These are phyloP conservation scores for Pseudogymnoascus sp. DNA, from an alignment of 2,329 filamentous ascomycete genomes.

Conservation along the genomic window DNA sequence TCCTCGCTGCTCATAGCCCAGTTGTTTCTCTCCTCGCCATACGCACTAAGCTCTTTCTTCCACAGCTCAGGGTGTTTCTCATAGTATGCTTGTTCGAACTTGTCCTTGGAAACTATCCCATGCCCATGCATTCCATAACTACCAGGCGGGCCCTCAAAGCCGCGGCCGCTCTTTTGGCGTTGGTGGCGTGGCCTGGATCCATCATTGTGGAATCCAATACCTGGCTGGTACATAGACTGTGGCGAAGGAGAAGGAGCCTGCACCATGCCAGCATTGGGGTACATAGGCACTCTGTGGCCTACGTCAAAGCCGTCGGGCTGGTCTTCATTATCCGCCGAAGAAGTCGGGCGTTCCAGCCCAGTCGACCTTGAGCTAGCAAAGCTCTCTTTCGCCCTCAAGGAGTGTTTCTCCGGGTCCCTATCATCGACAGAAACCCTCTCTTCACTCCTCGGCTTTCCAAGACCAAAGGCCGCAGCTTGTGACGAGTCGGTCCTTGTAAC, in stretches of 20 bases:
- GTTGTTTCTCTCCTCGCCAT: slow-evolving; percentile 50
- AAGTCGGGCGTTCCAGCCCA: slow-evolving; percentile 42
- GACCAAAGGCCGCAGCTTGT: slow-evolving; percentile 72
- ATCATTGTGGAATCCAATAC: slow-evolving; percentile 45
- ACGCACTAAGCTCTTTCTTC: slow-evolving; percentile 58
- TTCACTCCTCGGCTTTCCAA: slow-evolving; percentile 52
- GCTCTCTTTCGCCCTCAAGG: slow-evolving; percentile 55
- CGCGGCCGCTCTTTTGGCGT: slow-evolving; percentile 64
- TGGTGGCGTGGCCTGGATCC: slow-evolving; percentile 47
- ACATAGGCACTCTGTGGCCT: slow-evolving; percentile 87
- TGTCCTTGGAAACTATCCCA: slow-evolving; percentile 64
- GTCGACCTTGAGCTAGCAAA: slow-evolving; percentile 39
- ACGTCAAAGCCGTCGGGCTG: slow-evolving; percentile 73
- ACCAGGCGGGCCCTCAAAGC: slow-evolving; percentile 66
- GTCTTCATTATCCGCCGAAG: slow-evolving; percentile 62
- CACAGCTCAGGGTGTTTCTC: slow-evolving; percentile 79
- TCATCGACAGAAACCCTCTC: slow-evolving; percentile 37
- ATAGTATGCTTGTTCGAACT: slow-evolving; percentile 86
- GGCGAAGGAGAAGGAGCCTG: slow-evolving; percentile 84
- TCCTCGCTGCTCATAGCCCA: slow-evolving; percentile 85
- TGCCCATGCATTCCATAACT: slow-evolving; percentile 93
- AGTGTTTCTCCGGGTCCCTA: slow-evolving; percentile 39
- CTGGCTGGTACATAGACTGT: slow-evolving; percentile 20
- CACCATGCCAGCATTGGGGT: slow-evolving; percentile 84
- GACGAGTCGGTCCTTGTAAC: slow-evolving; percentile 91